phyloP scores from a whole-genome alignment of 345 rosid species.

The Abelmoschus esculentus region DNA sequence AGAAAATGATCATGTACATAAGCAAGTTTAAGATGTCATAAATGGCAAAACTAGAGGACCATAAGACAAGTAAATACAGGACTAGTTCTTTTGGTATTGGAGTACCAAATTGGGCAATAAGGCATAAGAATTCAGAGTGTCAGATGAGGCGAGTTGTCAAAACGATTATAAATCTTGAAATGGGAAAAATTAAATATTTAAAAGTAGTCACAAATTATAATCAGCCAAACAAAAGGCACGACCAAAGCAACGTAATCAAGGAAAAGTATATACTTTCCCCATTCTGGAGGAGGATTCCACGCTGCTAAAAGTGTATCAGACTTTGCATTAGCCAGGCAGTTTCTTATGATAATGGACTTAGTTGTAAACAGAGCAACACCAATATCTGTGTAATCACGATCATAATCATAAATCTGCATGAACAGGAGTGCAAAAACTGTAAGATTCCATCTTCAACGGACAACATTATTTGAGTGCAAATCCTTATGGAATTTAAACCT shows the following conservation, averaged over 20 bases:
- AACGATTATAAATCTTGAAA: not conserved
- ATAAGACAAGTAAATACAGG: not conserved
- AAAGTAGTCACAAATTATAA: conserved; percentile 5
- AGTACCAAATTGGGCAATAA: not conserved
- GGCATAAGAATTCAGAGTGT: not conserved
- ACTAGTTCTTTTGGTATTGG: not conserved
- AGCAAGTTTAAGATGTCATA: not conserved
- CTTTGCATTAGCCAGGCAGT: conserved; percentile 75
- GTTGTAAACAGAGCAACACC: conserved; percentile 92
- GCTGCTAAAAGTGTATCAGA: conserved; percentile 89
- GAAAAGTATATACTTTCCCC: conserved; percentile 79
- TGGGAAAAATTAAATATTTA: not conserved
- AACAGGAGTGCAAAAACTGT: conserved; percentile 11
- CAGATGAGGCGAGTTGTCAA: not conserved
- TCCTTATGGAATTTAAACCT: not conserved
- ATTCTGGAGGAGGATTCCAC: conserved; percentile 96
- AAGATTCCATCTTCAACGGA: conserved; percentile 1
- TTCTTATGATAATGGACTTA: conserved; percentile 70
- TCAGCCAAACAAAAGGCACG: not conserved
- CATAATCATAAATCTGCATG: conserved; percentile 85
- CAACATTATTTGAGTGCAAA: not conserved
- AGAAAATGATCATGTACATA: not conserved
- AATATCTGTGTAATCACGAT: conserved; percentile 93
- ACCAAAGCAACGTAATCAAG: not conserved
- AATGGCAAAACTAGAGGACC: not conserved